Evolutionary conservation across 2,329 filamentous ascomycete genomes (phyloP).

Genomic region (Dryadomyces quercus-mongolicae): DNA sequence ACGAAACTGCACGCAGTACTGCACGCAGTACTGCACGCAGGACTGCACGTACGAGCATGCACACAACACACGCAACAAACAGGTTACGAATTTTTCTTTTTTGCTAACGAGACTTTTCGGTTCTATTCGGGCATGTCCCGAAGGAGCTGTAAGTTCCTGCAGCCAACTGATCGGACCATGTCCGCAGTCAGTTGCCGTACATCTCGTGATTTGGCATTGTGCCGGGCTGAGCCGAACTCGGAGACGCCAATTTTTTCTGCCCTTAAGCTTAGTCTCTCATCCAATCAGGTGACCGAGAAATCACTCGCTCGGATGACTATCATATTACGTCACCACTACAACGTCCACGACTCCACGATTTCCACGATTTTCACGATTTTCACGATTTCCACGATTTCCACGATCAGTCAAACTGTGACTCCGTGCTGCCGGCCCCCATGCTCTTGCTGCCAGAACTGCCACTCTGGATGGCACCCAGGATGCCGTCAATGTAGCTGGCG

Average conservation of each 20-base stretch:
- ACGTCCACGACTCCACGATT: no score
- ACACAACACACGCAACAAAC: no score
- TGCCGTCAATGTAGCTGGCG: constrained; percentile 68
- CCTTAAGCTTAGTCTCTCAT: no score
- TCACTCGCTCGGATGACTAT: background rate
- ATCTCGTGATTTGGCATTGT: background rate
- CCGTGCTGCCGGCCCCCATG: constrained; percentile 92
- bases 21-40: no score
- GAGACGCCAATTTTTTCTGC: background rate
- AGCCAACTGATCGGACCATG: background rate
- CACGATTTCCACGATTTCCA: no score
- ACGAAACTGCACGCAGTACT: no score
- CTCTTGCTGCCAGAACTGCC: constrained; percentile 84
- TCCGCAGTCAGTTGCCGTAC: background rate
- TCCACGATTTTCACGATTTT: no score
- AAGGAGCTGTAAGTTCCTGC: no score
- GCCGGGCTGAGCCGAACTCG: constrained; percentile 1
- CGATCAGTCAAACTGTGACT: constrained; percentile 50
- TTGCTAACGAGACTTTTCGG: no score
- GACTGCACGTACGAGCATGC: no score
- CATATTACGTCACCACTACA: background rate
- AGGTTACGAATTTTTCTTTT: no score
- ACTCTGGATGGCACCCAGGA: constrained; percentile 79
- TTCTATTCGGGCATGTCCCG: no score
- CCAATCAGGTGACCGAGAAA: background rate